Evolutionary conservation across 495 filamentous ascomycete genomes (phyloP).

Genomic region (Podospora tetraspora): DNA sequence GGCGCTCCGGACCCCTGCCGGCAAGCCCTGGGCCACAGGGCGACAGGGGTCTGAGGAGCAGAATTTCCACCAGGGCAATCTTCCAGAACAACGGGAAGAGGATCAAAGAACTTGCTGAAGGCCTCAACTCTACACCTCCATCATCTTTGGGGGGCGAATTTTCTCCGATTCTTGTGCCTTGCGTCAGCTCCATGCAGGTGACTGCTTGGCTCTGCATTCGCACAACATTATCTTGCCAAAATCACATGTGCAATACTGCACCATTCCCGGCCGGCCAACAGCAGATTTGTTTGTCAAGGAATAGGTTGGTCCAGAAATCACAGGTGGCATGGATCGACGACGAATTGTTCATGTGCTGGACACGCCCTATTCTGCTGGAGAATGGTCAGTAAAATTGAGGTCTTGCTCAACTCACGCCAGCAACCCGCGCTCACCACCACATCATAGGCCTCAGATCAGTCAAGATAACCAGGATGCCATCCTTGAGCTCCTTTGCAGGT

Average conservation of each 20-base stretch:
- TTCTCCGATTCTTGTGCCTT: background rate
- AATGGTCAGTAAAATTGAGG: conserved; percentile 25
- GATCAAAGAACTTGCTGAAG: background rate
- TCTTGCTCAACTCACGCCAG: background rate
- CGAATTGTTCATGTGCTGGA: conserved; percentile 19
- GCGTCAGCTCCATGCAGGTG: background rate
- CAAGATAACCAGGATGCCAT: conserved; percentile 49
- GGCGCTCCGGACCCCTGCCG: background rate
- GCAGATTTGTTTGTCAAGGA: too few species aligned
- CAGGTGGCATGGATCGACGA: background rate
- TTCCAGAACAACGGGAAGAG: background rate
- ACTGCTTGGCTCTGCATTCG: background rate
- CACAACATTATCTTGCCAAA: background rate
- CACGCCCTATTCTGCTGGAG: conserved; percentile 28
- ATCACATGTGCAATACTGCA: too few species aligned
- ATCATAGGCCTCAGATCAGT: conserved; percentile 44
- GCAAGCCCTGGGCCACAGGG: background rate
- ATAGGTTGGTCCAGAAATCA: background rate
- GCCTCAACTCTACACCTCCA: background rate
- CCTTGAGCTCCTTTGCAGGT: conserved; percentile 53
- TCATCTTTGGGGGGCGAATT: background rate
- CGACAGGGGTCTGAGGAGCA: background rate
- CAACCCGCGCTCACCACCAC: conserved; percentile 1
- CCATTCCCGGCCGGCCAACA: background rate
- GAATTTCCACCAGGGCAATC: background rate